A percentile compares a stretch with the other conserved stretches of the same genome.
Evolutionary conservation across 2,329 filamentous ascomycete genomes (phyloP).

Genomic region (Clonostachys sp.): DNA sequence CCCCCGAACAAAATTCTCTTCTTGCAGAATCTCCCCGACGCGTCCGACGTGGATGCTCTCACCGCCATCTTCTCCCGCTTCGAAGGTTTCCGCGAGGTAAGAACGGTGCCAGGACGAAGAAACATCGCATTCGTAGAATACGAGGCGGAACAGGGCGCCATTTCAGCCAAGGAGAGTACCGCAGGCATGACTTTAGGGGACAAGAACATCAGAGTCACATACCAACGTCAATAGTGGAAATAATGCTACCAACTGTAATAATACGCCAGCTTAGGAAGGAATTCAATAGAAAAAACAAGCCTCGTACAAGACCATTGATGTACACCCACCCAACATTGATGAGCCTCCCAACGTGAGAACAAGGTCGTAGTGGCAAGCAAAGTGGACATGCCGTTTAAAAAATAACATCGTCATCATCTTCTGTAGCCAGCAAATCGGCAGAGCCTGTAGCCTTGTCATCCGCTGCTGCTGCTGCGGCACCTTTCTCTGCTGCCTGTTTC

Average conservation of each 20-base stretch:
- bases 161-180: slow-evolving; percentile 89
- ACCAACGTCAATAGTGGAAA: slow-evolving; percentile 78
- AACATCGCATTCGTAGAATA: slow-evolving; percentile 98
- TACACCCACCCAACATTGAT: not conserved
- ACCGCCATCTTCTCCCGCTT: slow-evolving; percentile 81
- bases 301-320: not conserved
- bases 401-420: slow-evolving; percentile 82
- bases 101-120: slow-evolving; percentile 78
- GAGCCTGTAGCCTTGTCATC: slow-evolving; percentile 35
- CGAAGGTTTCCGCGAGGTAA: slow-evolving; percentile 90
- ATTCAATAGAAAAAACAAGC: not conserved
- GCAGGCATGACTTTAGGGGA: slow-evolving; percentile 75
- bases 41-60: slow-evolving; percentile 76
- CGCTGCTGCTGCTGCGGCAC: slow-evolving; percentile 19
- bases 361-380: too few species aligned
- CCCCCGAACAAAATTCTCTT: slow-evolving; percentile 97
- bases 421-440: slow-evolving; percentile 66
- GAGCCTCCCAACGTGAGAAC: too few species aligned
- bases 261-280: not conserved
- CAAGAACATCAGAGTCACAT: slow-evolving; percentile 89
- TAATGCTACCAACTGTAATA: not conserved
- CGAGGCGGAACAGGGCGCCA: slow-evolving; percentile 82
- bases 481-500: slow-evolving; percentile 22
- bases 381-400: slow-evolving; percentile 46
- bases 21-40: slow-evolving; percentile 85